Evolutionary conservation across 1,284 basidiomycete species (phyloP).

Genomic region (Cutaneotrichosporon cavernicola): DNA sequence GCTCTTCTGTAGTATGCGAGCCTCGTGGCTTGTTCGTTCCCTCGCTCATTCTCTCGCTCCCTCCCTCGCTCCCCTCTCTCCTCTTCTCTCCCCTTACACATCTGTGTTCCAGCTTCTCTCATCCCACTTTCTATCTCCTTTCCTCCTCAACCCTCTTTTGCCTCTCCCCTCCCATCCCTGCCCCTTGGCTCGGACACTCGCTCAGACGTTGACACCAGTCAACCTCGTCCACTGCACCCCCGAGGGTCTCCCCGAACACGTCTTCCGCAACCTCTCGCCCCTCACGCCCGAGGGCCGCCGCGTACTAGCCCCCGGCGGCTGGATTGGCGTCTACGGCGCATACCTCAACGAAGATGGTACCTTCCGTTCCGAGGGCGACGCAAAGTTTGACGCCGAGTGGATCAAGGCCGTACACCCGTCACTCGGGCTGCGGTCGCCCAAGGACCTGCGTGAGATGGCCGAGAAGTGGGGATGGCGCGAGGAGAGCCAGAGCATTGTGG

Average conservation of each 20-base stretch:
- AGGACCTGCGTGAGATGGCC: conserved; percentile 33
- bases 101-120: neutral
- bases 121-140: neutral
- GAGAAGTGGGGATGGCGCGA: conserved; percentile 38
- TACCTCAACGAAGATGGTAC: conserved; percentile 40
- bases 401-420: conserved; percentile 31
- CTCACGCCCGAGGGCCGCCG: conserved; percentile 8
- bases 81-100: too few relatives aligned
- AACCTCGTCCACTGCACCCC: conserved; percentile 46
- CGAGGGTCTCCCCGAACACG: conserved; percentile 32
- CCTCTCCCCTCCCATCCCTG: neutral
- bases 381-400: conserved; percentile 39
- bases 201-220: conserved; percentile 28
- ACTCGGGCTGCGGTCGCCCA: conserved; percentile 37
- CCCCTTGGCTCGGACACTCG: too few relatives aligned
- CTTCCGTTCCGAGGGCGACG: conserved; percentile 36
- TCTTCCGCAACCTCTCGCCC: conserved; percentile 40
- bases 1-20: neutral
- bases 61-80: neutral
- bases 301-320: conserved; percentile 27
- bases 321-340: conserved; percentile 43
- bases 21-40: too few relatives aligned
- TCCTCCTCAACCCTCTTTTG: neutral
- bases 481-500: conserved; percentile 34
- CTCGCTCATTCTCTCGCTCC: too few relatives aligned